These are phyloP conservation scores for Cryptosporidium baileyi DNA, from an alignment of 169 alveolate genomes.

Conservation along the genomic window DNA sequence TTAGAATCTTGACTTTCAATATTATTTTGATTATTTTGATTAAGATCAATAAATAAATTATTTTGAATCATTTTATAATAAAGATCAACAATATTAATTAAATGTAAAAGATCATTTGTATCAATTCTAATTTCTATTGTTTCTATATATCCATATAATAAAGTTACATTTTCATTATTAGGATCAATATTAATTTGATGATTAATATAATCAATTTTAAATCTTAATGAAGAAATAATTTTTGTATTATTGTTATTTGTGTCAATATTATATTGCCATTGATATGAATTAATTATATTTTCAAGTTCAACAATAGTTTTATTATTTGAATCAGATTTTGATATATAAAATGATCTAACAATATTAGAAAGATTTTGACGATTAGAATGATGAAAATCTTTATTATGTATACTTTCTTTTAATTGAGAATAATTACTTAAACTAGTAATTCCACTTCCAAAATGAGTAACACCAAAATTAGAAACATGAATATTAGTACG, in stretches of 20 bases:
- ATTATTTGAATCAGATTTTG: not conserved
- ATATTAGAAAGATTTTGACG: not conserved
- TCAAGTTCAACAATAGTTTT: not conserved
- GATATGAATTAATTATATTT: constrained; percentile 12
- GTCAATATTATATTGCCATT: constrained; percentile 24
- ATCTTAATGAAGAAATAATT: constrained; percentile 33
- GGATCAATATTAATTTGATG: not conserved
- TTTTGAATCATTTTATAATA: constrained; percentile 9
- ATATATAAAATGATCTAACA: not conserved
- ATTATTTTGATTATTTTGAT: not conserved
- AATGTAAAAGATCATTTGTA: constrained; percentile 23
- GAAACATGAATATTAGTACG: not conserved
- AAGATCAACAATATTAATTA: constrained; percentile 18
- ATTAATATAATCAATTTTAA: constrained; percentile 1
- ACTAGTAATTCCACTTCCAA: not conserved
- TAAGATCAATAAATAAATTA: constrained; percentile 3
- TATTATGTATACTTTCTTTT: not conserved
- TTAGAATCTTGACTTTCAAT: not conserved
- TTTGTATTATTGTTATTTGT: not conserved
- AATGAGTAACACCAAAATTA: not conserved
- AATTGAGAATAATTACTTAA: not conserved
- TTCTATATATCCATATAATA: constrained; percentile 38
- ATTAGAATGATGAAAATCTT: not conserved
- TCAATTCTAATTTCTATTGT: constrained; percentile 7
- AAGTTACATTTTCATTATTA: not conserved